Percentiles rank a stretch among this genome's conserved stretches.
These are phyloP conservation scores for Globisporangium spiculum DNA, from an alignment of 352 stramenopile species.

Conservation along the genomic window DNA sequence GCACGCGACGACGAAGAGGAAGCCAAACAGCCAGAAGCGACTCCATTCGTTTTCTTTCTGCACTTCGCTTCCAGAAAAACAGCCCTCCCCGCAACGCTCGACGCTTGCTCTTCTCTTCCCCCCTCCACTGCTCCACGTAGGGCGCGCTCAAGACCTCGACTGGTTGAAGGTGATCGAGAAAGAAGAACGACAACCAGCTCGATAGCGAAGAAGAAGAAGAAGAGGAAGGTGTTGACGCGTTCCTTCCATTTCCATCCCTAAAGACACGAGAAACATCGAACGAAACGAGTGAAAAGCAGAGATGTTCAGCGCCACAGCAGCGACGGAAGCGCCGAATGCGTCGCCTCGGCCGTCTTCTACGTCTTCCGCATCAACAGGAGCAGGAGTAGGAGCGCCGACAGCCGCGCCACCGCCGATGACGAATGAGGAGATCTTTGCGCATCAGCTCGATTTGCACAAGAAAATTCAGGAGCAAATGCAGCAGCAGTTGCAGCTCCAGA, in stretches of 20 bases:
- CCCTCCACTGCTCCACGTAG: neutral
- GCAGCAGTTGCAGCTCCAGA: constrained; percentile 81
- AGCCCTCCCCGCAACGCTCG: neutral
- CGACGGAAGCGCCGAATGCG: constrained; percentile 1
- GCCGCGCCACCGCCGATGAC: constrained; percentile 40
- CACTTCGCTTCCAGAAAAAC: neutral
- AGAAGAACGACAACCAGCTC: neutral
- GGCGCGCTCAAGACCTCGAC: neutral
- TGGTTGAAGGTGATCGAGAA: neutral
- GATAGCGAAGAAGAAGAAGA: neutral
- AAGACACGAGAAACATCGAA: constrained; percentile 10
- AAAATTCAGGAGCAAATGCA: constrained; percentile 88
- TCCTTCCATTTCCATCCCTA: neutral
- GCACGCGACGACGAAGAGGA: neutral
- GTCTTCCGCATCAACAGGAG: neutral
- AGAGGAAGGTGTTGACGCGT: neutral
- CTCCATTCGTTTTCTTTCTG: neutral
- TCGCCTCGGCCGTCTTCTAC: constrained; percentile 9
- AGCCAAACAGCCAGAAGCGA: neutral
- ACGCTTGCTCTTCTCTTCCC: too few relatives aligned
- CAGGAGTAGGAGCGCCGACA: constrained; percentile 1
- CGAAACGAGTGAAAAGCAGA: constrained; percentile 3
- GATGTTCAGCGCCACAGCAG: constrained; percentile 11
- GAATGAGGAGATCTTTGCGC: constrained; percentile 73
- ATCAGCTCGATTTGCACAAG: constrained; percentile 80